These are phyloP conservation scores for Choanephora cucurbitarum DNA, from an alignment of 371 early-diverging fungal species.

Conservation along the genomic window DNA sequence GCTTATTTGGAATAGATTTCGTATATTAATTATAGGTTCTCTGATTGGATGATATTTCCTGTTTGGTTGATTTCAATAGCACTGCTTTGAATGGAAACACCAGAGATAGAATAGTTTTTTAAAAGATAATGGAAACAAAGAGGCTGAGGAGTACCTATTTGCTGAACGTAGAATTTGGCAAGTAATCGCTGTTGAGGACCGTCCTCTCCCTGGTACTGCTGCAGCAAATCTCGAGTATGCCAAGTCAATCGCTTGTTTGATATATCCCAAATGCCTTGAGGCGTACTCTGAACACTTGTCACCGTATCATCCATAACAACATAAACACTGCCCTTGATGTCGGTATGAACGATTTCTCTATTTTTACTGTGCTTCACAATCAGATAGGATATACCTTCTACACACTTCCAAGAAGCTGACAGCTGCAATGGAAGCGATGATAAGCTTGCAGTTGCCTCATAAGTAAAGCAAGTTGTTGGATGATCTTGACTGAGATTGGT, in stretches of 20 bases:
- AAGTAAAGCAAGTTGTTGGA: conserved; percentile 4
- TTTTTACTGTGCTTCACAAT: conserved; percentile 12
- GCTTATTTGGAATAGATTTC: too few species aligned
- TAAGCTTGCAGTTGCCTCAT: not conserved
- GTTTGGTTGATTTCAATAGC: not conserved
- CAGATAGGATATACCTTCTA: conserved; percentile 1
- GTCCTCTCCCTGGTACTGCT: not conserved
- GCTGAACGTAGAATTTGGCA: conserved; percentile 13
- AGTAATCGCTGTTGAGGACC: not conserved
- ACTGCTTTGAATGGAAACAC: not conserved
- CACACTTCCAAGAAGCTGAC: conserved; percentile 17
- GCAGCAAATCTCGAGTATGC: conserved; percentile 11
- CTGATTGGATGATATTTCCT: conserved; percentile 3
- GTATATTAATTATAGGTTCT: not conserved
- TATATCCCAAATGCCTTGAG: conserved; percentile 19
- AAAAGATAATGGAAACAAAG: not conserved
- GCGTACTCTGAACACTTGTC: conserved; percentile 17
- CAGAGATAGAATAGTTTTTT: not conserved
- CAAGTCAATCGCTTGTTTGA: conserved; percentile 8
- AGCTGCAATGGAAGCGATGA: conserved; percentile 3
- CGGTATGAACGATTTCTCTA: not conserved
- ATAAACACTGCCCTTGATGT: not conserved
- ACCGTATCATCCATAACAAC: conserved; percentile 2
- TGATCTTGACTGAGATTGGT: not conserved
- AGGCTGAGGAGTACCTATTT: not conserved